Base-by-base conservation (phyloP, 768 basidiomycete genomes). In the Leccinum variicolor region DNA sequence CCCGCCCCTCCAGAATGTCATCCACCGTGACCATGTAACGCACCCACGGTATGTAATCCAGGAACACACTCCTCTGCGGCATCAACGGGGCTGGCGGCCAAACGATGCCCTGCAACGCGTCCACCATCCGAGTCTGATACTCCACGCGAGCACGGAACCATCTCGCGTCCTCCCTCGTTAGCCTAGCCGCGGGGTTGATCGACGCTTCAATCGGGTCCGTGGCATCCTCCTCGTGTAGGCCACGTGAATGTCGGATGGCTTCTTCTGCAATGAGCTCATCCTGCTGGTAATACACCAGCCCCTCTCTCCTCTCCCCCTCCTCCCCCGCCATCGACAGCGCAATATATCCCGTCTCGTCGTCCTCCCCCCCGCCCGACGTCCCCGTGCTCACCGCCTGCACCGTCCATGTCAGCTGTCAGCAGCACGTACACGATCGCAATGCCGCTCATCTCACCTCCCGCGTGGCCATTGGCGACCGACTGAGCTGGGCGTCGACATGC, bases 11-110 rank as follows among this genome's bases (percentile, higher is more conserved):
- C 23, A 63, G 62, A 43, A 48, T 55, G 59, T 93, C 91, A 61
- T 96, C 93, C 36, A 74, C 79, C 26, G 57, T 71, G 41, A 89
- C 83, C 69, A 95, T 88, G 58, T 74, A 66, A 57, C 86, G 77
- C 50, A 92, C 74, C 72, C 79, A 81, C 31, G 92, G 87, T 62
- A 83, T 73, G 72, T 91, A 89, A 50, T 95, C 90, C 66, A 86
- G 69, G 64, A 81, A 79, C 57, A 88, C 71, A 39, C 74, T 73
- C 19, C 66, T 65, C 50, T 79, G 75, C 13, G 80, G 78, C 66
- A 82, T 73, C 45, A 77, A 58, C 54, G 79, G 73, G 28, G 73
- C 68, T 19, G 75, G 69, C 53, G 73, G 67, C 17, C 77, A 76
- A 60, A 85, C 75, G 45, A 84, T 64, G 57, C 76, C 75, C 56